Evolutionary conservation across 139 green algal genomes (phyloP).

Genomic region (Chlorella sp.): DNA sequence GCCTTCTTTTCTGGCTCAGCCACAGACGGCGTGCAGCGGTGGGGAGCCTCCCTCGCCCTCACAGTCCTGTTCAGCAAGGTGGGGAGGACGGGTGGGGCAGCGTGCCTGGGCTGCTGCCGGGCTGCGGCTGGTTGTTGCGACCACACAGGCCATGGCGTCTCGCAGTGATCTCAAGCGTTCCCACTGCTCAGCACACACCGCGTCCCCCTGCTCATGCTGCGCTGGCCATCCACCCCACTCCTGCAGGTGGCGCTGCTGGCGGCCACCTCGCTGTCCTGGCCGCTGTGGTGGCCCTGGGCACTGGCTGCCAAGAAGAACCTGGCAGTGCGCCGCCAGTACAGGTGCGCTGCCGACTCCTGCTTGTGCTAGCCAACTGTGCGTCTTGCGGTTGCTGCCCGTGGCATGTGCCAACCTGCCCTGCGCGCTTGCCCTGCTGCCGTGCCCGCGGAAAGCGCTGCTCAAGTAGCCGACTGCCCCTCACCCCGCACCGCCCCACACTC

Average conservation of each 20-base stretch:
- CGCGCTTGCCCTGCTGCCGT: too few relatives aligned
- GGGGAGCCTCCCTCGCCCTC: conserved; percentile 55
- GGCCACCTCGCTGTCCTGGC: conserved; percentile 69
- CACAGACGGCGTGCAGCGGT: conserved; percentile 56
- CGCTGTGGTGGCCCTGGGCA: conserved; percentile 77
- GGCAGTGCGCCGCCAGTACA: conserved; percentile 48
- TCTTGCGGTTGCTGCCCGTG: too few relatives aligned
- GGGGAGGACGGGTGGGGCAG: background rate
- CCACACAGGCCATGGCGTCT: too few relatives aligned
- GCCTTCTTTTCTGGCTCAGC: conserved; percentile 49
- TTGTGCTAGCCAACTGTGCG: too few relatives aligned
- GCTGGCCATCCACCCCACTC: background rate
- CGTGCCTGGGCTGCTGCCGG: background rate
- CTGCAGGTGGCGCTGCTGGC: conserved; percentile 56
- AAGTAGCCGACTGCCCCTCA: background rate
- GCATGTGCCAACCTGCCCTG: conserved; percentile 11
- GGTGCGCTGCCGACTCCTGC: conserved; percentile 2
- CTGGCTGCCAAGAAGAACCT: conserved; percentile 42
- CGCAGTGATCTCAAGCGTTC: too few relatives aligned
- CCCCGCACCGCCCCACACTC: background rate
- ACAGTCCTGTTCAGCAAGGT: conserved; percentile 67
- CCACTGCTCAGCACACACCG: background rate
- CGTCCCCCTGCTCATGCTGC: background rate
- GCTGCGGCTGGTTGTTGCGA: too few relatives aligned
- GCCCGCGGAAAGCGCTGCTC: too few relatives aligned